A percentile compares a stretch with the other conserved stretches of the same genome.
phyloP scores from a whole-genome alignment of 1,139 yeast genomes.

The Pichia sp. region DNA sequence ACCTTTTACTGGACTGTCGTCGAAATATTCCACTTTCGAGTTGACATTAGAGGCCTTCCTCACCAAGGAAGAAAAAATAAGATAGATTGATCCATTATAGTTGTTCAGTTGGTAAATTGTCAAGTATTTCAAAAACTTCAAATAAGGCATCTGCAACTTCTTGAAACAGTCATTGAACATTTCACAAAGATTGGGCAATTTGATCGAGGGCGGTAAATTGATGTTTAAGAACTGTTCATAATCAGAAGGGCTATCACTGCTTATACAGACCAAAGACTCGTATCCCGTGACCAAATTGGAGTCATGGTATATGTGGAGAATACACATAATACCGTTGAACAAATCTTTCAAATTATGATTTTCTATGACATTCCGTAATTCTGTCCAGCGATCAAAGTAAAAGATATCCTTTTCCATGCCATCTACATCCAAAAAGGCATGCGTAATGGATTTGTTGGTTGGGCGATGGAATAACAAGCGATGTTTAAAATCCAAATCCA shows the following conservation, averaged over 20 bases:
- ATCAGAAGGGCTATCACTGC: slow-evolving; percentile 4
- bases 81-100: slow-evolving; percentile 20
- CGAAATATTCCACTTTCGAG: slow-evolving; percentile 11
- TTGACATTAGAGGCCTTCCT: slow-evolving; percentile 1
- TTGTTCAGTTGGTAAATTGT: slow-evolving; percentile 18
- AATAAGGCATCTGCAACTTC: slow-evolving; percentile 8
- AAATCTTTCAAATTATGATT: slow-evolving; percentile 11
- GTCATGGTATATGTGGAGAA: slow-evolving; percentile 18
- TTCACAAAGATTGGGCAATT: slow-evolving; percentile 4
- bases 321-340: slow-evolving; percentile 14
- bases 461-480: slow-evolving; percentile 47
- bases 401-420: slow-evolving; percentile 11
- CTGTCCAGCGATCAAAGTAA: slow-evolving; percentile 17
- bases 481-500: slow-evolving; percentile 46
- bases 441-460: slow-evolving; percentile 21
- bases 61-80: slow-evolving; percentile 16
- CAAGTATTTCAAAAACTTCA: slow-evolving; percentile 15
- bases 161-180: slow-evolving; percentile 18
- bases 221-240: slow-evolving; percentile 1
- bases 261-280: slow-evolving; percentile 11
- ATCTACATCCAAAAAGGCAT: slow-evolving; percentile 9
- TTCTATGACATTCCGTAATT: slow-evolving; percentile 9
- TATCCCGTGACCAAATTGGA: slow-evolving; percentile 9
- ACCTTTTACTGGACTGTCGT: slow-evolving; percentile 6
- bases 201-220: neutral